Base-by-base conservation (phyloP, 257 asterid species). In the Scutellaria barbata region DNA sequence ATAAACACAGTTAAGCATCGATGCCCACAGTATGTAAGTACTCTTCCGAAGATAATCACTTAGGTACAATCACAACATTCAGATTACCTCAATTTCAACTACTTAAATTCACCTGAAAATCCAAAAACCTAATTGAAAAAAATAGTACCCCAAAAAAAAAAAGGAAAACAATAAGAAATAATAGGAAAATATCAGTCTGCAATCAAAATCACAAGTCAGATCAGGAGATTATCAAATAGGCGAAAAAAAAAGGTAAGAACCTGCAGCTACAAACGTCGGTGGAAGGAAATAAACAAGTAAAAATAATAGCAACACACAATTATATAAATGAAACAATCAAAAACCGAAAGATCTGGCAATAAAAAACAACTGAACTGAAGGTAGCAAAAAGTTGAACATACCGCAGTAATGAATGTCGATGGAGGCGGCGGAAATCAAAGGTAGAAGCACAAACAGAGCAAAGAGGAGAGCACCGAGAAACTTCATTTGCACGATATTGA, bases 381-480 rank as follows among this genome's bases (percentile, higher is more conserved):
- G n/a, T 2, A 57, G 3, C 25, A 59, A n/a, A 48, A 6, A n/a
- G 39, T n/a, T 60, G 39, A 74, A 73, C 85, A 37, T 74, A 86
- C 91, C 66, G 85, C 91, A 86, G 51, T 77, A 81, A 2, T 56
- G 43, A 57, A 86, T 69, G 13, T 59, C 71, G 0, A 77, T 59
- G 37, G 82, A 37, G 54, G 62, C 61, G 53, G 90, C 85, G 55
- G 86, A 80, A 33, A 41, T 50, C 71, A 67, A 42, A 42, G 89
- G 85, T 13, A 68, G 74, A 7, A 79, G 56, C 40, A 83, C 55
- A 52, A 81, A 81, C 18, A 81, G 74, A 7, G 81, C 76, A 37
- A 74, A 13, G 42, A 78, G 10, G 71, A 81, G 46, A 56, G 18
- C 77, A 33, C 75, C 69, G 43, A 73, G 16, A 67, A 73, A 50